Base-by-base conservation (phyloP, 345 rosid species). In the Boechera divaricarpa region DNA sequence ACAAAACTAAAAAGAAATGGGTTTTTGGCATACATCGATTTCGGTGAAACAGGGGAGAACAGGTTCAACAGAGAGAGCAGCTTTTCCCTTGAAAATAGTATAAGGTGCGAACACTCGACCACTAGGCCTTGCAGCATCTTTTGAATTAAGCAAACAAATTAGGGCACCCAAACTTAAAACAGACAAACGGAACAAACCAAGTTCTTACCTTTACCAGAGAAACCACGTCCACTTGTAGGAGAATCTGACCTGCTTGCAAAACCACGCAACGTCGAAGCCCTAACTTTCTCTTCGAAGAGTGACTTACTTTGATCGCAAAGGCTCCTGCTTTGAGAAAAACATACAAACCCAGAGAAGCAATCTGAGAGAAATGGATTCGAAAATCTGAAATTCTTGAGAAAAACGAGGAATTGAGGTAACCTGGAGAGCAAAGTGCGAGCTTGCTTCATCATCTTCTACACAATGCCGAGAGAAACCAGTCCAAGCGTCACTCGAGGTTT, bases 1-100 rank as follows among this genome's bases (percentile, higher is more conserved):
- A 70, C 54, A 53, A 33, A 41, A 5, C 16, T 10, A 1, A 2
- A 48, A 7, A 53, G 6, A 39, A 69, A 33, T 0, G 48, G 10
- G 2, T 11, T 38, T 39, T 39, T 31, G 13, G 49, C 83, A 77
- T 81, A 94, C 97, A 70, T 82, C 87, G 33, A 79, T 16, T 79
- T 82, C 82, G 13, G 72, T 54, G 72, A 95, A 92, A 73, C 88
- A 86, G 9, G 97, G 99, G 5, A 86, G 87, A 72, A 86, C 67
- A 24, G 99, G 99, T 61, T 79, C 48, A 61, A 91, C 84, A 78
- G 91, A 87, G 69, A 95, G 85, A 4, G 97, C 92, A 81, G 96
- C 96, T 82, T 87, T 92, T 13, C 98, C 99, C 83, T 95, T 95
- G 88, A 77, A 92, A 36, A 92, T 53, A 56, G 89, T 69, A 77